Evolutionary conservation across 2,329 filamentous ascomycete species (phyloP).

Genomic region (Xylariaceae sp.): DNA sequence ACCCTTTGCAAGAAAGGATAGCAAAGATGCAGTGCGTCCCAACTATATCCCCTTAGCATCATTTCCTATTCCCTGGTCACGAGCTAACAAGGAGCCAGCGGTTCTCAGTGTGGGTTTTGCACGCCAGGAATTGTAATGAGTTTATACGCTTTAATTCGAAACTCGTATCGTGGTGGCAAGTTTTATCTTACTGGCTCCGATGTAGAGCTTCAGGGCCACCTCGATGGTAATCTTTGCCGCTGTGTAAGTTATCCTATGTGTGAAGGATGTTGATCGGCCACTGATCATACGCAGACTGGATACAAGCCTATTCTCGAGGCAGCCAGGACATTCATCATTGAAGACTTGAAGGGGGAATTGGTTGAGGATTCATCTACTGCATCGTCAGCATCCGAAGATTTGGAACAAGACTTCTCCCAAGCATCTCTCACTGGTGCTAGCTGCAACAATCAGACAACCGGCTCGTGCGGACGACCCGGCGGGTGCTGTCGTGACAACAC

Average conservation of each 20-base stretch:
- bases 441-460: conserved; percentile 1
- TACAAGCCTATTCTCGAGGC: conserved; percentile 91
- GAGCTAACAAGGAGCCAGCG: conserved; percentile 45
- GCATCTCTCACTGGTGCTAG: neutral
- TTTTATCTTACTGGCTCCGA: conserved; percentile 57
- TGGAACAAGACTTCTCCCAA: neutral
- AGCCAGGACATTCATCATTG: conserved; percentile 75
- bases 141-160: conserved; percentile 78
- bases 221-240: conserved; percentile 83
- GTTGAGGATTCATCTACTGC: conserved; percentile 6
- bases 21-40: conserved; percentile 49
- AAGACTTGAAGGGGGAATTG: conserved; percentile 37
- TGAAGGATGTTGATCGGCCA: conserved; percentile 49
- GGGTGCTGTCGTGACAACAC: conserved; percentile 33
- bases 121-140: conserved; percentile 97
- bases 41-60: no score
- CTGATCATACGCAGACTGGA: conserved; percentile 51
- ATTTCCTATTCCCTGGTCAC: no score
- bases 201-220: conserved; percentile 84
- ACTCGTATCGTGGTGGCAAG: conserved; percentile 28
- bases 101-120: conserved; percentile 88
- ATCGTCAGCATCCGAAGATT: neutral
- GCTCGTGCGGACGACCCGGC: conserved; percentile 29
- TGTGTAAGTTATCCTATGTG: conserved; percentile 6
- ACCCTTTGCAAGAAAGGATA: conserved; percentile 79